A percentile compares a stretch with the other conserved stretches of the same genome.
Conservation (phyloP, 2,329 filamentous ascomycete genomes). For the Aspergillus sp. region DNA sequence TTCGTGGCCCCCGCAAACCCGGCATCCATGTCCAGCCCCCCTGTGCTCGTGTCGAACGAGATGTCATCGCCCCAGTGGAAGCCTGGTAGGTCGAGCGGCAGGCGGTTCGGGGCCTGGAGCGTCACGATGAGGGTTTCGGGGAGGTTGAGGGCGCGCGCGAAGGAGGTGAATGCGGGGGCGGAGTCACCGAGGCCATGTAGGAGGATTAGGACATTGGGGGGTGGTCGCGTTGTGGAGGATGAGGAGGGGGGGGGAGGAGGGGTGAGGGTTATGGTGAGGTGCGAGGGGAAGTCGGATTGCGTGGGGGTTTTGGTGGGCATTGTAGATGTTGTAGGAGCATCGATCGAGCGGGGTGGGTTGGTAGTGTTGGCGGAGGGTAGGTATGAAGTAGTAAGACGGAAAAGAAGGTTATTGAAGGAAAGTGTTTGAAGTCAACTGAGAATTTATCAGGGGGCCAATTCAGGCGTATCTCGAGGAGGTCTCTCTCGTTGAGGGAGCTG, state of each 20-base stretch:
- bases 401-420: too few relatives aligned
- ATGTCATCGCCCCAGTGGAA: slow-evolving; percentile 72
- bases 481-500: too few relatives aligned
- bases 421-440: too few relatives aligned
- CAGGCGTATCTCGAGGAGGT: too few relatives aligned
- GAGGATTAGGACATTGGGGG: slow-evolving; percentile 74
- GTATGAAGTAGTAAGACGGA: not conserved
- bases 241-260: slow-evolving; percentile 43
- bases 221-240: slow-evolving; percentile 49
- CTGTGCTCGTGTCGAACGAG: slow-evolving; percentile 50
- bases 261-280: slow-evolving; percentile 41
- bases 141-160: slow-evolving; percentile 68
- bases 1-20: slow-evolving; percentile 55
- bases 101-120: slow-evolving; percentile 66
- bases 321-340: not conserved
- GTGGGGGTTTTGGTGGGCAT: slow-evolving; percentile 41
- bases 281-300: slow-evolving; percentile 48
- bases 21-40: slow-evolving; percentile 60
- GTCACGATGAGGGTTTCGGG: slow-evolving; percentile 76
- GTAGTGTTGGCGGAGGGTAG: not conserved
- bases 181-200: slow-evolving; percentile 84
- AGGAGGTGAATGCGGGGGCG: slow-evolving; percentile 64
- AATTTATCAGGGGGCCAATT: too few relatives aligned
- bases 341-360: too few relatives aligned
- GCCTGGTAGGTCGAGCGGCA: slow-evolving; percentile 68